Evolutionary conservation across 176 grass and related monocot genomes (phyloP).

Genomic region (Otatea glauca): DNA sequence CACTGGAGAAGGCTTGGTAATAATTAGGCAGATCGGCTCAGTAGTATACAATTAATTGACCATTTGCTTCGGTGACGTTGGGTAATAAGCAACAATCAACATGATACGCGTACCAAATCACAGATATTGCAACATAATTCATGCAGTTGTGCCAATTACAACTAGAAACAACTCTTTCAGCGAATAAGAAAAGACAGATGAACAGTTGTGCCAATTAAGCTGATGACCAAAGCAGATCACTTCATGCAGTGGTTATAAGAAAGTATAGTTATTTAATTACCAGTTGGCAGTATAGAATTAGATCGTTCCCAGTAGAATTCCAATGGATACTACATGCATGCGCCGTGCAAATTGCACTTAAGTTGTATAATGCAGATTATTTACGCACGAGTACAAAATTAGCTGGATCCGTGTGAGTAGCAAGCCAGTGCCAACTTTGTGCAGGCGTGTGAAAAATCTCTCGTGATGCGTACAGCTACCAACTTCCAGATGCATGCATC

Average conservation of each 20-base stretch:
- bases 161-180: neutral
- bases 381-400: neutral
- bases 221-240: neutral
- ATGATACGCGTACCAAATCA: neutral
- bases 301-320: neutral
- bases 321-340: neutral
- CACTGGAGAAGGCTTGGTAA: too few relatives aligned
- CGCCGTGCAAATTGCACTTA: neutral
- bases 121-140: neutral
- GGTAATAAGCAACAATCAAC: too few relatives aligned
- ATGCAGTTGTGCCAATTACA: too few relatives aligned
- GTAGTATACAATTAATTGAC: neutral
- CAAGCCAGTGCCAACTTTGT: neutral
- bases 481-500: slow-evolving; percentile 34
- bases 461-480: slow-evolving; percentile 39
- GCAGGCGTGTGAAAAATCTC: slow-evolving; percentile 35
- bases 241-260: neutral
- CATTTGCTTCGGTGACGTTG: neutral
- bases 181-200: neutral
- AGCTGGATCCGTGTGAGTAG: neutral
- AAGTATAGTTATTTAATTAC: neutral
- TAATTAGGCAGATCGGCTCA: neutral
- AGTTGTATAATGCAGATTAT: neutral
- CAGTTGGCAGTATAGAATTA: neutral
- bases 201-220: neutral